A percentile compares a stretch with the other conserved stretches of the same genome.
phyloP scores from a whole-genome alignment of 2,329 filamentous ascomycete genomes.

The Rhynchosporium secalis region DNA sequence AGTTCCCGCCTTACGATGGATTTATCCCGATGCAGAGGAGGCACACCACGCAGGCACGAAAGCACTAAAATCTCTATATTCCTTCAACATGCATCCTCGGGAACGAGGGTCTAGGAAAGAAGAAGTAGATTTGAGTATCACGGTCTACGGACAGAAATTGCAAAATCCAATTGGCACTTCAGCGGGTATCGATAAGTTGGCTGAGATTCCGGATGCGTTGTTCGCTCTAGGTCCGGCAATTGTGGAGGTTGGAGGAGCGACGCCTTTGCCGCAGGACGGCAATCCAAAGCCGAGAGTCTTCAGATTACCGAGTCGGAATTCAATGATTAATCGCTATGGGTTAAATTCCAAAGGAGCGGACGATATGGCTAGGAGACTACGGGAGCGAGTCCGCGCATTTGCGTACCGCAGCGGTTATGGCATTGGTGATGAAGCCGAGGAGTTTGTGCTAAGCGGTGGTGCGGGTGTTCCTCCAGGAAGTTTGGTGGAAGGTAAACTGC shows the following conservation, averaged over 20 bases:
- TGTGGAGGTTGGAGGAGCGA: conserved; percentile 90
- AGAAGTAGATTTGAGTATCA: conserved; percentile 44
- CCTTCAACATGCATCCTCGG: conserved; percentile 74
- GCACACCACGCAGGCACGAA: conserved; percentile 82
- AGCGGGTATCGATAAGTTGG: conserved; percentile 94
- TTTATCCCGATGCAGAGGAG: conserved; percentile 80
- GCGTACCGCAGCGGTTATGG: conserved; percentile 70
- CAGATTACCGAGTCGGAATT: conserved; percentile 77
- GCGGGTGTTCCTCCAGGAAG: conserved; percentile 81
- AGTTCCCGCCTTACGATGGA: conserved; percentile 62
- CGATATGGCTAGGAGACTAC: conserved; percentile 75
- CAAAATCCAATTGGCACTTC: conserved; percentile 90
- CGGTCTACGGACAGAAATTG: conserved; percentile 74
- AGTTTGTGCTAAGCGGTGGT: conserved; percentile 72
- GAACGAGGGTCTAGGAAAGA: conserved; percentile 55
- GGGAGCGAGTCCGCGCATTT: conserved; percentile 75
- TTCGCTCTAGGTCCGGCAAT: conserved; percentile 83
- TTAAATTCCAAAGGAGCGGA: conserved; percentile 92
- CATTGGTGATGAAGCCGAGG: conserved; percentile 61
- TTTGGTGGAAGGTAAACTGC: conserved; percentile 70
- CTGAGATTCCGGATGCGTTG: conserved; percentile 80
- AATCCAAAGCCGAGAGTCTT: conserved; percentile 90
- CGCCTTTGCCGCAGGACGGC: conserved; percentile 81
- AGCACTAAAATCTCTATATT: conserved; percentile 70
- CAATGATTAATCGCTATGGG: conserved; percentile 92